Base-by-base conservation (phyloP, 1,284 basidiomycete species). In the Xerocomus nothofagi region DNA sequence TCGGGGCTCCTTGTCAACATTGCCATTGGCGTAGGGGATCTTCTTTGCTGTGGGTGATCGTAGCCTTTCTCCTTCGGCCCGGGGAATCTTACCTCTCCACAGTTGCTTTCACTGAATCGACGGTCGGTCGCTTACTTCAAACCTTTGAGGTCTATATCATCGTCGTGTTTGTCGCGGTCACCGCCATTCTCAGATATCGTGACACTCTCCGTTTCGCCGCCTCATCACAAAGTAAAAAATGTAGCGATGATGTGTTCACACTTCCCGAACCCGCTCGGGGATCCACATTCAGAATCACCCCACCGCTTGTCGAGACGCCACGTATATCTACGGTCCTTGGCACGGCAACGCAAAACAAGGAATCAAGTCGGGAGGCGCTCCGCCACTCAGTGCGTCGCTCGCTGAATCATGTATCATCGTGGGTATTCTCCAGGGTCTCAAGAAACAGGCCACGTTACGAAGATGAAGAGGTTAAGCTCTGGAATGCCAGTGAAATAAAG, bases 61-160 rank as follows among this genome's bases (percentile, higher is more conserved):
- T 23, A 20, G 11, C 14, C 30, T 24, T 44, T 39, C 21, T 30
- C 26, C 21, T 38, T 33, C 44, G n/a, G n/a, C n/a, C n/a, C n/a
- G 41, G 45, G 26, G 51, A 24, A 47, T 49, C 56, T 57, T 20
- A 61, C 32, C 47, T 32, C 31, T 46, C 26, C 26, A 8, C 53
- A 89, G 86, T 84, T 60, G 68, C 74, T 49, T 88, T 88, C 59
- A 79, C 86, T 2, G 87, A 89, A 65, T 80, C 80, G 10, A 73
- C 76, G 8, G 68, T 86, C 5, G 88, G 86, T n/a, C 81, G 84
- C 36, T 80, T 89, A 57, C 73, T 90, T 49, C 81, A 84, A 57
- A 81, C 81, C 15, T 66, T 82, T 39, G 82, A 86, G 59, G 54
- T 84, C n/a, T 89, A 84, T 60, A 73, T 82, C 38, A 63, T 84